Percentiles rank a stretch among this genome's conserved stretches.
Conservation (phyloP, 352 stramenopile species). For the Phytophthora cryptogea region DNA sequence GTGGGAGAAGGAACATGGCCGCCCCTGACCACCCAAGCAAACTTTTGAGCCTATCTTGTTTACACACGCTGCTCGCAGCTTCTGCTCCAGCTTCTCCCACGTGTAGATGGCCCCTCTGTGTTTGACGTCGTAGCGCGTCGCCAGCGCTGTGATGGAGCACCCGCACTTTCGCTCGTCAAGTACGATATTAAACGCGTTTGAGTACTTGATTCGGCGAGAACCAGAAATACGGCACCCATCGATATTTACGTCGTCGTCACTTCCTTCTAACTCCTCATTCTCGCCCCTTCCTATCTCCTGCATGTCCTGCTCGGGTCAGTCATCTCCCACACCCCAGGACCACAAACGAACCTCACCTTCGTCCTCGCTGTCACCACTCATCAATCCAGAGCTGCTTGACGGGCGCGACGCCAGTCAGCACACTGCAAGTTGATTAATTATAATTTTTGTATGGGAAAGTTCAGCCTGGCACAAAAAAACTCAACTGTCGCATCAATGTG, state of each 20-base stretch:
- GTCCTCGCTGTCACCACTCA: slow-evolving; percentile 4
- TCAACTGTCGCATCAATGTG: slow-evolving; percentile 5
- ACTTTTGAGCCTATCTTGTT: slow-evolving; percentile 1
- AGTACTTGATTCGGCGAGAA: neutral
- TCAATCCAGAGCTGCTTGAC: slow-evolving; percentile 2
- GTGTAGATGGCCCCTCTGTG: slow-evolving; percentile 4
- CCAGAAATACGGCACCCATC: neutral
- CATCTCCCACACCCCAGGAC: neutral
- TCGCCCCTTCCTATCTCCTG: neutral
- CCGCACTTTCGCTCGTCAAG: neutral
- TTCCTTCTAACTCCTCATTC: neutral
- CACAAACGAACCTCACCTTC: neutral
- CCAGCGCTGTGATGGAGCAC: neutral
- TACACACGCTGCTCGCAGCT: neutral
- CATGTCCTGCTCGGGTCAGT: neutral
- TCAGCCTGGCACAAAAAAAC: neutral
- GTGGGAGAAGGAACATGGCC: slow-evolving; percentile 10
- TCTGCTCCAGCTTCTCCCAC: slow-evolving; percentile 4
- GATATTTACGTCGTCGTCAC: neutral
- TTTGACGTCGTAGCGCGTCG: neutral
- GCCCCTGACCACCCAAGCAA: slow-evolving; percentile 3
- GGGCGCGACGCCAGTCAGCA: neutral
- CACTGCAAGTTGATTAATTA: neutral
- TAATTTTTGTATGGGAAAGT: neutral
- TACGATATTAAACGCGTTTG: slow-evolving; percentile 1